A percentile compares a stretch with the other conserved stretches of the same genome.
phyloP scores from a whole-genome alignment of 2,329 filamentous ascomycete genomes.

The Colletotrichum spinosum region DNA sequence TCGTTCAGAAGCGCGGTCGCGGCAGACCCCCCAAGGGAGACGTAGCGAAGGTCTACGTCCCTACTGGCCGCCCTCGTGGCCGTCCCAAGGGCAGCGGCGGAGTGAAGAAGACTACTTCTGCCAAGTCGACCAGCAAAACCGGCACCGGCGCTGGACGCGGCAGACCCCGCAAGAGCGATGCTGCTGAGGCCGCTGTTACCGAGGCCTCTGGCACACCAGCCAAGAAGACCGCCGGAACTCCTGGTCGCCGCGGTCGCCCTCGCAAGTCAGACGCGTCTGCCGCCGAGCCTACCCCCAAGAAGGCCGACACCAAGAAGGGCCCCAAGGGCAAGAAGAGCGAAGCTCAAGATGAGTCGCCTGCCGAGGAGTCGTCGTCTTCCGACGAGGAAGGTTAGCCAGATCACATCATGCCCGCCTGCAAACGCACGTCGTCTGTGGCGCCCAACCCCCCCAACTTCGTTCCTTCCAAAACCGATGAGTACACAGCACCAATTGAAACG shows the following conservation, averaged over 20 bases:
- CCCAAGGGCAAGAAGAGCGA: conserved; percentile 31
- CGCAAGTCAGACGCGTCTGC: conserved; percentile 43
- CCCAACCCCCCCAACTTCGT: too few species aligned
- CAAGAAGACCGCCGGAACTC: conserved; percentile 27
- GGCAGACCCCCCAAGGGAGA: conserved; percentile 54
- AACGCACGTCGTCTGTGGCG: neutral
- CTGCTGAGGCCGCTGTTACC: conserved; percentile 26
- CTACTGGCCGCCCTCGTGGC: conserved; percentile 60
- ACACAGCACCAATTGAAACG: neutral
- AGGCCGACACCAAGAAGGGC: conserved; percentile 40
- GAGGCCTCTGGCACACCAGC: conserved; percentile 8
- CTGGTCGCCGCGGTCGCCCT: conserved; percentile 47
- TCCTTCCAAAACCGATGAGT: too few species aligned
- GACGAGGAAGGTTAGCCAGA: conserved; percentile 33
- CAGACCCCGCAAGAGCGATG: conserved; percentile 45
- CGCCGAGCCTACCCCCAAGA: conserved; percentile 43
- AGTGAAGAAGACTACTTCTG: conserved; percentile 43
- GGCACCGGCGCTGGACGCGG: conserved; percentile 44
- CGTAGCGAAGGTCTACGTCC: conserved; percentile 50
- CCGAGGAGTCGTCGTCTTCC: conserved; percentile 15
- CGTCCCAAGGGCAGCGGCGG: conserved; percentile 57
- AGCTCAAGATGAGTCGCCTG: conserved; percentile 18
- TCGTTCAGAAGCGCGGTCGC: conserved; percentile 48
- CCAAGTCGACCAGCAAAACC: conserved; percentile 24
- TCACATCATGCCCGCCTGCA: neutral